Conservation (phyloP, 345 rosid genomes). For the Angophora floribunda region DNA sequence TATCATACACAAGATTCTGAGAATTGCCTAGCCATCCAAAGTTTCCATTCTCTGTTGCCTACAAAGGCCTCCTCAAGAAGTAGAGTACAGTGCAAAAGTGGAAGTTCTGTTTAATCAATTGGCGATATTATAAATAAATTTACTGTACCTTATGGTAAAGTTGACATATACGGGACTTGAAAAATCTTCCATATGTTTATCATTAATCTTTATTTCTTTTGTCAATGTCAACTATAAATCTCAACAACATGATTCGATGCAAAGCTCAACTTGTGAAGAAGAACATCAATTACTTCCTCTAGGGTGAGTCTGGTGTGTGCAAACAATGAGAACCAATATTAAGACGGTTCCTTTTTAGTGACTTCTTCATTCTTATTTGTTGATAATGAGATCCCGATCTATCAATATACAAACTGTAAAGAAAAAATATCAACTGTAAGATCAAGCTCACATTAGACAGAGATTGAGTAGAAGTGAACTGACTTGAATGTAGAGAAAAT, state of each 20-base stretch:
- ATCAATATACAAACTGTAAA: not conserved
- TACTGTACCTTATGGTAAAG: not conserved
- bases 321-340: not conserved
- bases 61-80: not conserved
- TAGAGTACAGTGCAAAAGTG: not conserved
- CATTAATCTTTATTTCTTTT: not conserved
- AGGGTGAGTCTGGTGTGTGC: not conserved
- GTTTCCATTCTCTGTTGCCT: not conserved
- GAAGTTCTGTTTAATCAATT: not conserved
- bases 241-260: not conserved
- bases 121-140: not conserved
- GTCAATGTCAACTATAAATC: not conserved
- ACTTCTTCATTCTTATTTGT: not conserved
- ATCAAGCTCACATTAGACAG: not conserved
- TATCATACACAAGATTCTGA: not conserved
- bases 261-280: not conserved
- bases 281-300: not conserved
- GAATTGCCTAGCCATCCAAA: not conserved
- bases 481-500: not conserved
- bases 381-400: not conserved
- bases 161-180: not conserved
- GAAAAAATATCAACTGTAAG: not conserved
- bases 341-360: not conserved
- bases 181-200: not conserved
- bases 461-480: not conserved